Base-by-base conservation (phyloP, 2,329 filamentous ascomycete species). In the Pleoardoris graminearum region DNA sequence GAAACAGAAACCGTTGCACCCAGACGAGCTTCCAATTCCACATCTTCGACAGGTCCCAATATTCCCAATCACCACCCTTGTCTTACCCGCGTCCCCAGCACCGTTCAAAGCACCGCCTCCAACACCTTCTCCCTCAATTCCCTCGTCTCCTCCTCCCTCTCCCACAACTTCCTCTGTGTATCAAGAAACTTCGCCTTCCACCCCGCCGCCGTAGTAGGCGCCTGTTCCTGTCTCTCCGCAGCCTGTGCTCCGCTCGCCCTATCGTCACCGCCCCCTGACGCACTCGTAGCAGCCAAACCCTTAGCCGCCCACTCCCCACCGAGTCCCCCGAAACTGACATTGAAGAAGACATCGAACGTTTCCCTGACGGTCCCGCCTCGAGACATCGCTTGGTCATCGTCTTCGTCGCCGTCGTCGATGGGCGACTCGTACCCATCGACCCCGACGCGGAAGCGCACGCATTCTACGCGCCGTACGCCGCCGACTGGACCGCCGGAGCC, bases 331-430 rank as follows among this genome's bases (percentile, higher is more conserved):
- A 78, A 73, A 1, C 67, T 64, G 2, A 76, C 69, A 2, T 62
- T 69, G 68, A 79, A 80, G 23, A 60, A 71, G 1, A 80, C 63
- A 48, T 80, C 77, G 47, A 76, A 80, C 0, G 74, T 70, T 45
- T 77, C 73, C 25, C 68, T 67, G 16, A 76, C 61, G 3, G 35
- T 57, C 1, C 53, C 61, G 21, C 55, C 48, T 8, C 56, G 51
- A 6, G 59, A 30, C 11, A 43, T 11, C 50, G 14, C 17, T 5
- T 22, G 54, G 10, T 64, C 61, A 0, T 35, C 56, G n/a, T 69
- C 68, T 7, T 71, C 71, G 11, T 75, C 70, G 4, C 71, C 69
- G 8, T 77, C 74, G 12, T 76, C 69, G 12, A 77, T 64, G 0
- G 74, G 73, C n/a, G 62, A 69, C 25, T 74, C 71, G 27, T 74